Base-by-base conservation (phyloP, 495 filamentous ascomycete species). In the Tetracladium setigerum region DNA sequence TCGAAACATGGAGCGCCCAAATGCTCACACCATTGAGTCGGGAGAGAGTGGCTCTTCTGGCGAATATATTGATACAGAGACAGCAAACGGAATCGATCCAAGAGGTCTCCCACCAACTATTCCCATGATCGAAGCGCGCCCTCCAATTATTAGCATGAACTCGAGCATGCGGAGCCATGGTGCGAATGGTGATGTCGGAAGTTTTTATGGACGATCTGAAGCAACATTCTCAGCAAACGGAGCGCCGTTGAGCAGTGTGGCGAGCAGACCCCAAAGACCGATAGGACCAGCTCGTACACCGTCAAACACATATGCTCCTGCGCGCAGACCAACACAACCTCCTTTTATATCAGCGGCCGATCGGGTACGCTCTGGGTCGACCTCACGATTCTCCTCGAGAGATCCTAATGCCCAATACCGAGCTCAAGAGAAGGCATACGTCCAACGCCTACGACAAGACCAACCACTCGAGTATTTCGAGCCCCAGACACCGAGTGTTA, bases 401-500 rank as follows among this genome's bases (percentile, higher is more conserved):
- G 87, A 82, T 66, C 89, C 76, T 44, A 86, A 79, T 67, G 82
- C 84, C n/a, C 81, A 86, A 53, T 91, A 89, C 56, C 76, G 77
- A 59, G 89, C 79, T 50, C 90, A 86, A 65, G 81, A 84, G 67
- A 87, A 82, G 65, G 87, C 78, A 49, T 95, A 86, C 67, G 89
- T 86, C 50, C 84, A 83, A 61, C 74, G 79, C 44, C 76, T 84
- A 63, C 80, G 79, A 57, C 76, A 94, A 64, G 45, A 77, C 69
- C 49, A 72, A 67, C 41, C 70, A 62, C 19, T 67, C 69, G 53
- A 74, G 71, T 91, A 91, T 56, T 87, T 89, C 55, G 85, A 91
- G 47, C 70, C 78, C 2, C 83, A 84, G 37, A 76, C 78, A 4
- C 74, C 77, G 36, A 78, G 75, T 35, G 61, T 81, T 42, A 76